Evolutionary conservation across 192 early-diverging fungal species (phyloP).

Genomic region (Lunasporangiospora selenospora): DNA sequence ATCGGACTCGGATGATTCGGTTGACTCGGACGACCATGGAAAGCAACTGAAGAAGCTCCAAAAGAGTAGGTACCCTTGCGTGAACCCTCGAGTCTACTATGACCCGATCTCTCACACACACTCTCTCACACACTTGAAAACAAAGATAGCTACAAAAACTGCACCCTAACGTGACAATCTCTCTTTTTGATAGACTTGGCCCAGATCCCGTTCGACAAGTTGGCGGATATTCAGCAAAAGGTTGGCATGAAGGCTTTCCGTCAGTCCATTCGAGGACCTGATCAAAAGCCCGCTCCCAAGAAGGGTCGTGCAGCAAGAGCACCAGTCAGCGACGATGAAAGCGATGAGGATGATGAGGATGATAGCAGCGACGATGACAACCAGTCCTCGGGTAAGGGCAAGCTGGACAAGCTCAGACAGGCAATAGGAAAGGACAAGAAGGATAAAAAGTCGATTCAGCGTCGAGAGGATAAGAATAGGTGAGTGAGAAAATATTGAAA

Average conservation of each 20-base stretch:
- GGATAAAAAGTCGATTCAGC: constrained; percentile 47
- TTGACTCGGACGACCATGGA: constrained; percentile 53
- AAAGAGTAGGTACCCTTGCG: constrained; percentile 41
- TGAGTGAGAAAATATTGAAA: constrained; percentile 10
- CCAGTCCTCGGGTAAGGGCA: constrained; percentile 41
- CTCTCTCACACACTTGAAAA: too few species aligned
- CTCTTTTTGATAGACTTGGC: constrained; percentile 58
- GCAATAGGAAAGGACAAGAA: constrained; percentile 49
- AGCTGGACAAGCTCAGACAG: constrained; percentile 43
- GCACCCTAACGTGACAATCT: too few species aligned
- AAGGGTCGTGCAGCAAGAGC: constrained; percentile 33
- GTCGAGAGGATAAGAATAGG: constrained; percentile 52
- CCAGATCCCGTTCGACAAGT: constrained; percentile 80
- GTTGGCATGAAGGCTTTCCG: constrained; percentile 72
- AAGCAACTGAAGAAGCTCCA: constrained; percentile 60
- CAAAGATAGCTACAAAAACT: too few species aligned
- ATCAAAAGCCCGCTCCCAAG: constrained; percentile 28
- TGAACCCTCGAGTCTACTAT: too few species aligned
- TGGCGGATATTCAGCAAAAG: constrained; percentile 79
- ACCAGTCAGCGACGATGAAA: constrained; percentile 26
- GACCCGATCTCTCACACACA: too few species aligned
- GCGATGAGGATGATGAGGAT: constrained; percentile 36
- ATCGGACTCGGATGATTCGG: constrained; percentile 24
- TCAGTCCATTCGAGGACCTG: constrained; percentile 48
- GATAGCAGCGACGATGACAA: constrained; percentile 20